Conservation (phyloP, 306 rosid species). For the Dalbergia cochinchinensis region DNA sequence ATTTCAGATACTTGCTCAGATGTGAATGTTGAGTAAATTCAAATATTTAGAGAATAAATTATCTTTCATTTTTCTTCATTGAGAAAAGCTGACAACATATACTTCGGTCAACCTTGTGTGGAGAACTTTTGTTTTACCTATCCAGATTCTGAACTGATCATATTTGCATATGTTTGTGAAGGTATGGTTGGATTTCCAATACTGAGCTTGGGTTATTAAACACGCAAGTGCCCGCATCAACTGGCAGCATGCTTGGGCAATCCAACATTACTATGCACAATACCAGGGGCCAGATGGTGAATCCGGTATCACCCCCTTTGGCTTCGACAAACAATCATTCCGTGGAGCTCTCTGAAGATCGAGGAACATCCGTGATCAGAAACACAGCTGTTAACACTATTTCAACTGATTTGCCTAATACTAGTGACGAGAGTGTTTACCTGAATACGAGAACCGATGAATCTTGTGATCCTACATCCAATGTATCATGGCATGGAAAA, state of each 20-base stretch:
- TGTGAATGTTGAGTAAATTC: conserved; percentile 23
- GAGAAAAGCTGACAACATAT: conserved; percentile 22
- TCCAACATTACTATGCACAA: conserved; percentile 51
- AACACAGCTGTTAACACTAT: conserved; percentile 43
- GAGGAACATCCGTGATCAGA: conserved; percentile 51
- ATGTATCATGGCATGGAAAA: conserved; percentile 54
- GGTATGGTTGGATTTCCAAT: conserved; percentile 94
- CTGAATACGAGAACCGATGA: conserved; percentile 49
- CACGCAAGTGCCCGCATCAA: conserved; percentile 56
- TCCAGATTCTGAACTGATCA: conserved; percentile 33
- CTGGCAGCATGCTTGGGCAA: conserved; percentile 59
- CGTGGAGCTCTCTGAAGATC: conserved; percentile 57
- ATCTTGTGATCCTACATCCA: conserved; percentile 55
- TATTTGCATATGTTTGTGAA: conserved; percentile 55
- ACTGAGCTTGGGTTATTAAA: conserved; percentile 55
- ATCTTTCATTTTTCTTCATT: conserved; percentile 1
- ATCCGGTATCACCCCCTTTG: conserved; percentile 45
- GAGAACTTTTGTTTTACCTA: conserved; percentile 26
- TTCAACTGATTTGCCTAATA: conserved; percentile 48
- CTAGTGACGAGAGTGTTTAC: conserved; percentile 46
- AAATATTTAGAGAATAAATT: conserved; percentile 12
- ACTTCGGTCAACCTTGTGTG: conserved; percentile 10
- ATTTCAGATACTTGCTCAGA: conserved; percentile 12
- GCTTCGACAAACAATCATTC: conserved; percentile 53
- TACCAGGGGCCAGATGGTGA: conserved; percentile 51